Evolutionary conservation across 129 eudicot species (phyloP).

Genomic region (Cynara cardunculus): DNA sequence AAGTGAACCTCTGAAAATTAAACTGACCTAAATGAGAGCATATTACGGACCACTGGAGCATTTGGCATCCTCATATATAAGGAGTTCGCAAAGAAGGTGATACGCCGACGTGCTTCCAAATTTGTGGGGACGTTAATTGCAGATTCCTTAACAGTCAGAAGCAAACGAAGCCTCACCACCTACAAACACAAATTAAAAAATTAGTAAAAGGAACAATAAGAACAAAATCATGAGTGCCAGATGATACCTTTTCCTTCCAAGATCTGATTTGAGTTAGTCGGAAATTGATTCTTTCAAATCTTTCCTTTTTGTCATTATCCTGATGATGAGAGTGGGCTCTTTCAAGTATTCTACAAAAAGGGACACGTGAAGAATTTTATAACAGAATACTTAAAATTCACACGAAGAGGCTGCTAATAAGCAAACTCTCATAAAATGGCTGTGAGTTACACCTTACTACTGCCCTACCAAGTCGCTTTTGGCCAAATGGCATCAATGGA

Average conservation of each 20-base stretch:
- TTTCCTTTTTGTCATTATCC: conserved; percentile 52
- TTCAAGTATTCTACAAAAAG: conserved; percentile 53
- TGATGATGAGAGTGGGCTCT: conserved; percentile 36
- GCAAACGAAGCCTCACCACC: conserved; percentile 93
- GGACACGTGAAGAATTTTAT: neutral
- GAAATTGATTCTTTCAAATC: conserved; percentile 67
- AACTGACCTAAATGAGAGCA: conserved; percentile 98
- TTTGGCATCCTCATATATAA: conserved; percentile 90
- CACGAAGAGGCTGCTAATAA: neutral
- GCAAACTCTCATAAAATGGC: neutral
- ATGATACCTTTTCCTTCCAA: conserved; percentile 93
- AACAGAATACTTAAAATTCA: neutral
- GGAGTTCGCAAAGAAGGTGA: conserved; percentile 94
- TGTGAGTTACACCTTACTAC: neutral
- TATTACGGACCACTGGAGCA: conserved; percentile 95
- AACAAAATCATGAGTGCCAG: conserved; percentile 11
- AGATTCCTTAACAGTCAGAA: conserved; percentile 90
- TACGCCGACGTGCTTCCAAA: conserved; percentile 97
- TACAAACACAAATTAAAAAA: conserved; percentile 14
- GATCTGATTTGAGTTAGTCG: conserved; percentile 40
- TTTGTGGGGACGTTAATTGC: conserved; percentile 94
- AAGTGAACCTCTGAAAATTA: neutral
- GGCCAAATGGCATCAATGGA: neutral
- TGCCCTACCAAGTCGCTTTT: neutral
- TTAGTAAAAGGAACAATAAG: neutral